Evolutionary conservation across 352 stramenopile genomes (phyloP).

Genomic region (Globisporangium takayamanum): DNA sequence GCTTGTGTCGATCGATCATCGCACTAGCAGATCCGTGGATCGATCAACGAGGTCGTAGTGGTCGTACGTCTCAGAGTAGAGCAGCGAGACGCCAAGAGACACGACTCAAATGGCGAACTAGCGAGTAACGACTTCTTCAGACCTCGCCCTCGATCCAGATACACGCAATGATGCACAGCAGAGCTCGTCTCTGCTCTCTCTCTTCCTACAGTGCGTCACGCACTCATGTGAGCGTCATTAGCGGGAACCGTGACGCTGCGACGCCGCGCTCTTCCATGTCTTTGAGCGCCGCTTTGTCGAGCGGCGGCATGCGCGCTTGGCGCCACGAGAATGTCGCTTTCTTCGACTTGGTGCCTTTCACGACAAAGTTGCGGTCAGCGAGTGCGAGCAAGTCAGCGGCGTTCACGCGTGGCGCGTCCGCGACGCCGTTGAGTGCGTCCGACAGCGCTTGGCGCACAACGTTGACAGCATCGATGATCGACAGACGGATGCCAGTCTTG

Average conservation of each 20-base stretch:
- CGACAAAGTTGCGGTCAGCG: constrained; percentile 34
- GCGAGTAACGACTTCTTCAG: not conserved
- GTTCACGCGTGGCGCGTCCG: constrained; percentile 20
- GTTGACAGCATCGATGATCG: constrained; percentile 41
- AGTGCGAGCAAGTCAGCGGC: constrained; percentile 33
- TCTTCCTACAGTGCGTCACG: not conserved
- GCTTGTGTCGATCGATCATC: too few relatives aligned
- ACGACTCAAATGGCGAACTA: too few relatives aligned
- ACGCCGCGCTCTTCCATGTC: constrained; percentile 19
- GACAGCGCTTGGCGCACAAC: constrained; percentile 47
- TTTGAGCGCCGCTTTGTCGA: constrained; percentile 15
- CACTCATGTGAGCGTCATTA: not conserved
- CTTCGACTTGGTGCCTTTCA: constrained; percentile 33
- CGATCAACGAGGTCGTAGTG: too few relatives aligned
- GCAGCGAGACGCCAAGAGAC: too few relatives aligned
- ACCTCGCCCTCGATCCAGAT: not conserved
- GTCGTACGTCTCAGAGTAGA: too few relatives aligned
- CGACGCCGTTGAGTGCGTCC: constrained; percentile 33
- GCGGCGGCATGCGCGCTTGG: constrained; percentile 33
- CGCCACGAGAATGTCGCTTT: constrained; percentile 38
- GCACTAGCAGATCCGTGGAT: too few relatives aligned
- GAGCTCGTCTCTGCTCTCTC: not conserved
- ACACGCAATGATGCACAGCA: too few relatives aligned
- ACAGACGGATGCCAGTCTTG: constrained; percentile 36
- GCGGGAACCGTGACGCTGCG: constrained; percentile 26